Conservation (phyloP, 495 filamentous ascomycete genomes). For the Articulospora tetracladia region DNA sequence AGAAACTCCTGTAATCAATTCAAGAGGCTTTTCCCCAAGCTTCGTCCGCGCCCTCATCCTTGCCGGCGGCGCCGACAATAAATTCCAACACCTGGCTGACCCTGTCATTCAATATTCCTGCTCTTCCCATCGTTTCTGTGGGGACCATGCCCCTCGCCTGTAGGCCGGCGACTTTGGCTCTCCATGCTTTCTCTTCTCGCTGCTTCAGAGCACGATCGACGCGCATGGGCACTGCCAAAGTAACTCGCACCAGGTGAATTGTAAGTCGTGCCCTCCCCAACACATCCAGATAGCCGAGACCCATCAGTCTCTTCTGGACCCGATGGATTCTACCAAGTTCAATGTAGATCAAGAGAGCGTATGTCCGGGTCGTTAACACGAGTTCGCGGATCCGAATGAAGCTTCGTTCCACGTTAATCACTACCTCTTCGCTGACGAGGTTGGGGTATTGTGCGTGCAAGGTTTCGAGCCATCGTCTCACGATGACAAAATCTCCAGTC, state of each 20-base stretch:
- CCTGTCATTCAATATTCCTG: conserved; percentile 33
- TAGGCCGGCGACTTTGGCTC: conserved; percentile 33
- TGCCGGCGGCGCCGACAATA: conserved; percentile 32
- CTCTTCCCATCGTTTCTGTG: conserved; percentile 19
- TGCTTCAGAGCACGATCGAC: conserved; percentile 38
- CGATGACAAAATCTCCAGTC: conserved; percentile 36
- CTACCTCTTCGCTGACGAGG: conserved; percentile 35
- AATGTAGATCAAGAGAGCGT: conserved; percentile 37
- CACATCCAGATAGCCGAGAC: conserved; percentile 36
- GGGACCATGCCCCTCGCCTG: conserved; percentile 27
- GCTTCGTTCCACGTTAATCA: conserved; percentile 32
- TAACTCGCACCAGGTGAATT: conserved; percentile 37
- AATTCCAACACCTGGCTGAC: conserved; percentile 37
- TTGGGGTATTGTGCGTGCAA: conserved; percentile 34
- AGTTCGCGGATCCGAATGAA: conserved; percentile 35
- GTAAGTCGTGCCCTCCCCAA: conserved; percentile 34
- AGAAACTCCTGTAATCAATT: background rate
- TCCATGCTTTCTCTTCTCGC: conserved; percentile 35
- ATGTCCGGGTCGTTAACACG: conserved; percentile 36
- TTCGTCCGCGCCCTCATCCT: conserved; percentile 31
- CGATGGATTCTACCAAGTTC: conserved; percentile 37
- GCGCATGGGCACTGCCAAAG: conserved; percentile 37
- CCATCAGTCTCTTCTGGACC: conserved; percentile 35
- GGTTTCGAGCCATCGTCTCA: conserved; percentile 31
- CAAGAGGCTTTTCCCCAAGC: conserved; percentile 24